Evolutionary conservation across 169 alveolate genomes (phyloP), one percentile per base, ranked within the genome.

Genomic region (Cryptosporidium andersoni): DNA sequence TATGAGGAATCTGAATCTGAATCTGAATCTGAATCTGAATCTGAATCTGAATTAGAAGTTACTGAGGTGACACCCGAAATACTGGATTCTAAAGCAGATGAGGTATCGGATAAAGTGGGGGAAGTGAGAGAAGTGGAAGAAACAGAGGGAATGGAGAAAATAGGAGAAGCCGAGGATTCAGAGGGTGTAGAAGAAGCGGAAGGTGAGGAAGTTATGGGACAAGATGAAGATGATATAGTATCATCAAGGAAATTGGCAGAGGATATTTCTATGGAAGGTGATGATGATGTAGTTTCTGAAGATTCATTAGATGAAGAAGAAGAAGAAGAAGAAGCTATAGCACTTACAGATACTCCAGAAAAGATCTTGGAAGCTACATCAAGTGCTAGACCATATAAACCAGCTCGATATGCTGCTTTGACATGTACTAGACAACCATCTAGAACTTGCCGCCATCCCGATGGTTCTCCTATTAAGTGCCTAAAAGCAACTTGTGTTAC

Each of bases 401-500:
- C 85, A 7, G 85, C 85, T 58, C 68, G 45, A 7, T 74, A 68
- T 7, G 2, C 74, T 2, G 55, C 85, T 7, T 4, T 74, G 4
- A 14, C 63, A 34, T 74, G 85, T 9, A 58, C 60, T 12, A 39
- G 74, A 2, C 74, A 68, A 4, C 85, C 85, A 5, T 74, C 85
- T 3, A 58, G 68, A 2, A 74, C 60, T 16, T 14, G 34, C 2
- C 55, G 60, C 39, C 55, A 51, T 37, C 1, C 0, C 25, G 85
- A 74, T 5, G 85, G 85, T 0, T 74, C 85, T 7, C 85, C 85
- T 0, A 58, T 7, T 43, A 58, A 58, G 39, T 74, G 85, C 64
- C 60, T 58, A 66, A 58, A 56, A 25, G 65, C 85, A 14, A 62
- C 74, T 6, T 74, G 85, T 11, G 49, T 39, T 25, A 74, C 40